phyloP scores from a whole-genome alignment of 2,329 filamentous ascomycete genomes.

The Diaporthe destruens region DNA sequence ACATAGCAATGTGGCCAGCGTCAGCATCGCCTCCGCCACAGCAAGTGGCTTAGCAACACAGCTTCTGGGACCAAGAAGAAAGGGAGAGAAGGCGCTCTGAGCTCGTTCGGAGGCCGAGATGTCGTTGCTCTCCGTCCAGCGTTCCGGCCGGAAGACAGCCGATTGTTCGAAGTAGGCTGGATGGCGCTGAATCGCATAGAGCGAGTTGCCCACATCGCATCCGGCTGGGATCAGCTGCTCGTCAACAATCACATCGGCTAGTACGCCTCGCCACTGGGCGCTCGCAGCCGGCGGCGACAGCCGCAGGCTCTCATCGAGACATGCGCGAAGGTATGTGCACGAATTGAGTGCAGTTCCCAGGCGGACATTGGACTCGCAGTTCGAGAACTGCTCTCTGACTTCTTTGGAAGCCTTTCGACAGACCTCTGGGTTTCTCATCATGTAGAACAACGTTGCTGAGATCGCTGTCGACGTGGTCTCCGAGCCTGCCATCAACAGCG shows the following conservation, averaged over 20 bases:
- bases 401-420: not conserved
- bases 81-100: slow-evolving; percentile 12
- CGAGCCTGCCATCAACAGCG: slow-evolving; percentile 15
- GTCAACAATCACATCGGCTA: not conserved
- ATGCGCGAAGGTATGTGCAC: slow-evolving; percentile 22
- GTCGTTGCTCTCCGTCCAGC: slow-evolving; percentile 12
- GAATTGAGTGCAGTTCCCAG: slow-evolving; percentile 15
- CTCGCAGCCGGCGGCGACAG: slow-evolving; percentile 15
- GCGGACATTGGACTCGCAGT: not conserved
- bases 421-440: slow-evolving; percentile 11
- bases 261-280: slow-evolving; percentile 20
- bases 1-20: slow-evolving; percentile 8
- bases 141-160: not conserved
- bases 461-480: slow-evolving; percentile 21
- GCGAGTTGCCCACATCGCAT: slow-evolving; percentile 2
- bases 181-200: slow-evolving; percentile 6
- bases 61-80: not conserved
- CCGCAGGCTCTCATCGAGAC: slow-evolving; percentile 12
- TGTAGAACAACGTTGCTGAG: slow-evolving; percentile 15
- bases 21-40: slow-evolving; percentile 9
- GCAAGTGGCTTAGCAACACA: slow-evolving; percentile 24
- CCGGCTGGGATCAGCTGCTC: slow-evolving; percentile 1
- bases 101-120: not conserved
- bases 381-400: slow-evolving; percentile 6
- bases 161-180: slow-evolving; percentile 6